These are phyloP conservation scores for Hypholoma sublateritium DNA, from an alignment of 768 basidiomycete species.

Conservation along the genomic window DNA sequence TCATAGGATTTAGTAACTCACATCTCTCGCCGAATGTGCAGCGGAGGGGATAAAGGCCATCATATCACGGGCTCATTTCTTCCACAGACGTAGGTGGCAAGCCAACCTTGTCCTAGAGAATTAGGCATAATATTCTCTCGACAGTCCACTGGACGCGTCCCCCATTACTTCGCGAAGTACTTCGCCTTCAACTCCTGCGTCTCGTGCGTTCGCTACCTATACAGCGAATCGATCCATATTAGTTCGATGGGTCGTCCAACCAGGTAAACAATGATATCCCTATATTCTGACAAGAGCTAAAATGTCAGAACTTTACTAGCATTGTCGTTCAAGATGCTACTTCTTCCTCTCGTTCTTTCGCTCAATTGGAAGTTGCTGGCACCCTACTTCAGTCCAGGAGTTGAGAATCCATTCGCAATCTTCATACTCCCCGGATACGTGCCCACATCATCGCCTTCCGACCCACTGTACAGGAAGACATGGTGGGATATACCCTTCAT, in stretches of 20 bases:
- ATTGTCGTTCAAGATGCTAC: conserved; percentile 66
- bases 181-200: conserved; percentile 37
- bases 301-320: conserved; percentile 30
- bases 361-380: conserved; percentile 60
- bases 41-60: conserved; percentile 4
- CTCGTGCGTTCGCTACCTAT: conserved; percentile 5
- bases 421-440: conserved; percentile 71
- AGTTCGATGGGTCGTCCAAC: conserved; percentile 76
- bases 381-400: conserved; percentile 42
- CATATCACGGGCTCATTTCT: conserved; percentile 50
- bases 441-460: conserved; percentile 46
- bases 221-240: conserved; percentile 32
- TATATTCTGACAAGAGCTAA: too few relatives aligned
- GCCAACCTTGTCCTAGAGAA: conserved; percentile 15
- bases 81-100: conserved; percentile 52
- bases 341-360: conserved; percentile 60
- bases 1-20: background rate
- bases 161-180: conserved; percentile 21
- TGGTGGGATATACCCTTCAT: conserved; percentile 79
- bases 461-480: conserved; percentile 70
- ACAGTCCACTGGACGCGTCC: conserved; percentile 35
- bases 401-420: conserved; percentile 75
- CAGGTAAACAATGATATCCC: conserved; percentile 44
- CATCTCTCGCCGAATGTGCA: background rate
- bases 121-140: background rate